These are phyloP conservation scores for Citrus maxima DNA, from an alignment of 345 rosid species.

Conservation along the genomic window DNA sequence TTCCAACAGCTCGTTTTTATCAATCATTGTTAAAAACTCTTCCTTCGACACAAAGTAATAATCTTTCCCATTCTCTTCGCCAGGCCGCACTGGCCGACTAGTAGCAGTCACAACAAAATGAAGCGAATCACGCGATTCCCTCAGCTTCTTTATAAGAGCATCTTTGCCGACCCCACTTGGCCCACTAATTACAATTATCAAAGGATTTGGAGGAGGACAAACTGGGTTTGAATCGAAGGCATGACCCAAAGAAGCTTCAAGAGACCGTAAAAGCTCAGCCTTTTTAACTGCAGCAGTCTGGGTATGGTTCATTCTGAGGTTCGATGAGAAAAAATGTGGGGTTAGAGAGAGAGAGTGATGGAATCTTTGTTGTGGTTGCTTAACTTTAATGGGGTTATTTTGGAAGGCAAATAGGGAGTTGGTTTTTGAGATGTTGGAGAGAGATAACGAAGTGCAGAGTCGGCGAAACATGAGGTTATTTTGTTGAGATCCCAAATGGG, in stretches of 20 bases:
- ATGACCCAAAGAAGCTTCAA: slow-evolving; percentile 64
- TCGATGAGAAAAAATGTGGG: slow-evolving; percentile 26
- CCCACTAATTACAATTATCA: slow-evolving; percentile 76
- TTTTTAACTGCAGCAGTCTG: slow-evolving; percentile 43
- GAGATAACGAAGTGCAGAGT: slow-evolving; percentile 35
- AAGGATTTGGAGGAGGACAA: slow-evolving; percentile 52
- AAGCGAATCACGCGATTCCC: slow-evolving; percentile 47
- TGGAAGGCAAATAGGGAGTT: background rate
- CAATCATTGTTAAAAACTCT: slow-evolving; percentile 61
- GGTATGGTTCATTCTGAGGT: slow-evolving; percentile 49
- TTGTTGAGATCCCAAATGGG: background rate
- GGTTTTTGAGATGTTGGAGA: slow-evolving; percentile 20
- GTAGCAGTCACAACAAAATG: slow-evolving; percentile 92
- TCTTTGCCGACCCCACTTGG: slow-evolving; percentile 98
- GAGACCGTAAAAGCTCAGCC: slow-evolving; percentile 64
- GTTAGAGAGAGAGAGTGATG: background rate
- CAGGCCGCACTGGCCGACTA: slow-evolving; percentile 62
- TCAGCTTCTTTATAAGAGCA: slow-evolving; percentile 65
- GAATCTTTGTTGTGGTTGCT: background rate
- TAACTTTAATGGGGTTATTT: background rate
- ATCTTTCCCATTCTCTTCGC: slow-evolving; percentile 81
- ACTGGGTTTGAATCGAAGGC: slow-evolving; percentile 42
- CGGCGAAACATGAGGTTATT: slow-evolving; percentile 46
- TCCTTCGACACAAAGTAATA: slow-evolving; percentile 73
- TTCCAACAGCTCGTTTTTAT: slow-evolving; percentile 69